Evolutionary conservation across 495 filamentous ascomycete genomes (phyloP).

Genomic region (Neurospora africana): DNA sequence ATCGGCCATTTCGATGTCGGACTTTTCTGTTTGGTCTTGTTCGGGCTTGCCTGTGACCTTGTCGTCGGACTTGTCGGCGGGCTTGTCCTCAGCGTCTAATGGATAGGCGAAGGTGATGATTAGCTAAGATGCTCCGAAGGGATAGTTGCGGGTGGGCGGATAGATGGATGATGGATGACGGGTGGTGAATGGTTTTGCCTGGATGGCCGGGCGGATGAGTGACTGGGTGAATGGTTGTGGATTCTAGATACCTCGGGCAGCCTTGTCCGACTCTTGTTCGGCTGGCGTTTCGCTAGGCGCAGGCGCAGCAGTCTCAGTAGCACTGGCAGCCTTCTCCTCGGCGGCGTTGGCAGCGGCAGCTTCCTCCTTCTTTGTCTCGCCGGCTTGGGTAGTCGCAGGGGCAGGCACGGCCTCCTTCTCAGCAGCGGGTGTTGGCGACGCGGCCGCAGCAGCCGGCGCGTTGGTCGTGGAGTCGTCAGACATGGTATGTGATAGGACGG

Average conservation of each 20-base stretch:
- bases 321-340: slow-evolving; percentile 1
- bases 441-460: slow-evolving; percentile 5
- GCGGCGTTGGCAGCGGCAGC: slow-evolving; percentile 1
- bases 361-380: slow-evolving; percentile 9
- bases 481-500: slow-evolving; percentile 7
- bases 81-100: not conserved
- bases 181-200: not conserved
- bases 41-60: slow-evolving; percentile 16
- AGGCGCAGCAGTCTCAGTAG: slow-evolving; percentile 6
- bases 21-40: slow-evolving; percentile 9
- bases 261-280: slow-evolving; percentile 10
- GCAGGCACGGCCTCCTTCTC: slow-evolving; percentile 10
- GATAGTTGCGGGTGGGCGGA: not conserved
- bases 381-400: slow-evolving; percentile 6
- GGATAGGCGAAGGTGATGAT: slow-evolving; percentile 4
- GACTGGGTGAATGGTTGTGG: not conserved
- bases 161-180: not conserved
- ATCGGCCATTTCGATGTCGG: slow-evolving; percentile 31
- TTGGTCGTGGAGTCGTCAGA: slow-evolving; percentile 10
- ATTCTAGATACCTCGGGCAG: slow-evolving; percentile 11
- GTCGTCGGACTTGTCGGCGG: slow-evolving; percentile 10
- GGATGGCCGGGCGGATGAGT: not conserved
- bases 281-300: slow-evolving; percentile 6
- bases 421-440: slow-evolving; percentile 6
- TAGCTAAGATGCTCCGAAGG: slow-evolving; percentile 6